Base-by-base conservation (phyloP, 1,139 yeast genomes). In the Taiozyma sp. region DNA sequence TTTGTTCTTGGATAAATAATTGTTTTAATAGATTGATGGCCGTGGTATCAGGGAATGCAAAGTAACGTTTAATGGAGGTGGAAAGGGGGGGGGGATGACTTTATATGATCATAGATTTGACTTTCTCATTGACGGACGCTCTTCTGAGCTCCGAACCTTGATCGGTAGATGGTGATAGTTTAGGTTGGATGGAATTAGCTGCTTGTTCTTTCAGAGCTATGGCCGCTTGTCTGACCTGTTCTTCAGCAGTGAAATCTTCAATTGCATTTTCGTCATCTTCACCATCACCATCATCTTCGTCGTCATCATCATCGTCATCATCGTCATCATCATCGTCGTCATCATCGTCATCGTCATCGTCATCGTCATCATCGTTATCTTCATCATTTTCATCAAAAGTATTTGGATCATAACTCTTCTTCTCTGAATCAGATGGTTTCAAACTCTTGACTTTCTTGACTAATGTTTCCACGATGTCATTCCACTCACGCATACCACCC, bases 401-500 rank as follows among this genome's bases (percentile, higher is more conserved):
- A 55, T 61, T 58, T n/a, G 56, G 55, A 28, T 60, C 62, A 40
- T 53, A 56, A 4, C 47, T 63, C 42, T 61, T 64, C 16, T 58
- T 59, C 7, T 43, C 41, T 19, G 60, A 64, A 13, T 61, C 64
- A 22, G 53, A 46, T 27, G 63, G 57, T 16, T 58, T 58, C 30
- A 66, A 48, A 6, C 51, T 53, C 23, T 56, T 78, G 48, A 74
- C 51, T 57, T 74, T 75, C 53, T 81, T 77, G 48, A 89, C 83
- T 51, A 90, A 69, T 16, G 83, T 81, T 61, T 90, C 97, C 12
- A 91, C 97, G 50, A 92, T 80, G 58, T 91, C 97, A 55, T 83
- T 79, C 97, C 97, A 92, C 70, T 93, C 98, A 64, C 96, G 78
- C 99, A 93, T 93, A 10, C 98, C 99, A 28, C 99, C 99, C 74